Evolutionary conservation across 208 protist species (phyloP), one percentile per base, ranked within the genome.

Genomic region (Leishmania major): DNA sequence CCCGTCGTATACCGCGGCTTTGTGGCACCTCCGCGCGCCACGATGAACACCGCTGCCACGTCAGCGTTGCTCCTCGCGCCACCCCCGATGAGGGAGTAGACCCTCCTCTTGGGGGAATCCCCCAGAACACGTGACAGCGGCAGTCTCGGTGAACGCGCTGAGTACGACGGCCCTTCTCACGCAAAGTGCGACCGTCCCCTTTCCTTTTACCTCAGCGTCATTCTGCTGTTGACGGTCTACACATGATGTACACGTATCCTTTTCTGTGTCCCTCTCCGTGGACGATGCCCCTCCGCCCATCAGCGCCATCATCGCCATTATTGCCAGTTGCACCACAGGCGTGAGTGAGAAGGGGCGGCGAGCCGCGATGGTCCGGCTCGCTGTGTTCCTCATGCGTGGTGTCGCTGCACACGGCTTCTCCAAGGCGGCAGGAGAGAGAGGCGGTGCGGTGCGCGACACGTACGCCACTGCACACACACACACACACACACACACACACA

Each of bases 1-100:
- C 55, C 62, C 51, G 57, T 37, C 0, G 82, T 79, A 45, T 85
- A 85, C 60, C 82, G 62, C 53, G 82, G 82, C 72, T 85, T 85
- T 43, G 77, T 81, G 40, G 82, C 82, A 2, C 82, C 81, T 57
- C n/a, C 77, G 25, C 72, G 37, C 3, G 1, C 75, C n/a, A 78
- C 37, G 35, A 19, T 55, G 37, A 40, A 17, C 19, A 67, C 25
- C 28, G 37, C n/a, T 40, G 35, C 57, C 31, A 64, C 75, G 57
- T 15, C 59, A 25, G 15, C 59, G 0, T 35, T 35, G 59, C 31
- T n/a, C 53, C 59, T 17, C 59, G n/a, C 40, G 28, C 43, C 75
- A 70, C 37, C 75, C 22, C 75, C 75, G 37, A 1, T 60, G 31
- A 43, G 53, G 47, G 72, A 55, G 47, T 62, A 62, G 53, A 60